Percentiles rank a stretch among this genome's conserved stretches.
Conservation (phyloP, 495 filamentous ascomycete genomes). For the Rostrohypoxylon terebratum region DNA sequence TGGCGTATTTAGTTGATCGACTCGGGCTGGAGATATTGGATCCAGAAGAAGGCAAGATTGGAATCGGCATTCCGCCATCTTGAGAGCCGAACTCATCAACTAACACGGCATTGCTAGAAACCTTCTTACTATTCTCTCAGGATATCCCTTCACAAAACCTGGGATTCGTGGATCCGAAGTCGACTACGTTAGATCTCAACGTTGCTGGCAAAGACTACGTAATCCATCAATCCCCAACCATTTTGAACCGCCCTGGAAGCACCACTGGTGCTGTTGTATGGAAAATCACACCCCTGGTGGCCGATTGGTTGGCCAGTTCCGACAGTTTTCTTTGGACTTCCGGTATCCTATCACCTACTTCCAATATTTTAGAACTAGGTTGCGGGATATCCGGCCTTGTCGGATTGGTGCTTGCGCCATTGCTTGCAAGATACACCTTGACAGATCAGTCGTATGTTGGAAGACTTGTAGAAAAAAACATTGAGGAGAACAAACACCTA, state of each 20-base stretch:
- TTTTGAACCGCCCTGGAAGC: slow-evolving; percentile 81
- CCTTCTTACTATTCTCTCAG: slow-evolving; percentile 85
- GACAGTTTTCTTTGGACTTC: slow-evolving; percentile 72
- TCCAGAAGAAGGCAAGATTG: slow-evolving; percentile 70
- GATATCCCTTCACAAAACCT: slow-evolving; percentile 79
- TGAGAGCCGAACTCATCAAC: slow-evolving; percentile 20
- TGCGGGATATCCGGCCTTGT: slow-evolving; percentile 86
- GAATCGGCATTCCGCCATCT: slow-evolving; percentile 8
- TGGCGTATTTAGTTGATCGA: slow-evolving; percentile 51
- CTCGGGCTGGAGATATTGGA: slow-evolving; percentile 65
- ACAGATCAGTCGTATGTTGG: slow-evolving; percentile 92
- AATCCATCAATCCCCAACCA: slow-evolving; percentile 85
- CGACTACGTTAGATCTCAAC: slow-evolving; percentile 72
- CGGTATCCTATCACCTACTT: slow-evolving; percentile 64
- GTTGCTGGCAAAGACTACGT: slow-evolving; percentile 76
- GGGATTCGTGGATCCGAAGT: slow-evolving; percentile 82
- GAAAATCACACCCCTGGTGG: slow-evolving; percentile 90
- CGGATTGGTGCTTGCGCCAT: slow-evolving; percentile 71
- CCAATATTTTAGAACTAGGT: slow-evolving; percentile 82
- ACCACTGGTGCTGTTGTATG: slow-evolving; percentile 90
- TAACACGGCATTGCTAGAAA: slow-evolving; percentile 66
- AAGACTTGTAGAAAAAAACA: slow-evolving; percentile 77
- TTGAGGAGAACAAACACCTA: slow-evolving; percentile 67
- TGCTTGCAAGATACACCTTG: slow-evolving; percentile 74
- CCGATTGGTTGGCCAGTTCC: slow-evolving; percentile 78